A percentile compares a stretch with the other conserved stretches of the same genome.
Evolutionary conservation across 495 filamentous ascomycete species (phyloP).

Genomic region (Penicillium lividum): DNA sequence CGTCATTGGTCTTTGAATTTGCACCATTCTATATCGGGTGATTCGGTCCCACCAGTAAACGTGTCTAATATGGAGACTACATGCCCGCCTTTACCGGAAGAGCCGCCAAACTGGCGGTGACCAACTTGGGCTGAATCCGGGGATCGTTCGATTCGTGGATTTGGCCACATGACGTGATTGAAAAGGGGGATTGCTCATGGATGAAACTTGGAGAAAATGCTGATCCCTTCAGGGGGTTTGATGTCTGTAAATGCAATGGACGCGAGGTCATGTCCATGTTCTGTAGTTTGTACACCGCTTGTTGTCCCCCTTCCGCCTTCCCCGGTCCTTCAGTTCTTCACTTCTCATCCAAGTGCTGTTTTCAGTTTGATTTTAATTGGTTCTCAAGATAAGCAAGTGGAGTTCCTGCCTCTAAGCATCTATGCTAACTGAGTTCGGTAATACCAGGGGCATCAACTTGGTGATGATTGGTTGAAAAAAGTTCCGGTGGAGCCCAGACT

Average conservation of each 20-base stretch:
- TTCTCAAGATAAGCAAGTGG: constrained; percentile 34
- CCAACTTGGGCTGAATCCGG: constrained; percentile 5
- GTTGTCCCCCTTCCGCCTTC: not conserved
- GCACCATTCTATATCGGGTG: constrained; percentile 27
- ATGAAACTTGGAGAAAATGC: not conserved
- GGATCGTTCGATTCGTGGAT: not conserved
- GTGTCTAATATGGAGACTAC: not conserved
- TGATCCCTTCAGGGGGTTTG: not conserved
- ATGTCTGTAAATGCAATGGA: not conserved
- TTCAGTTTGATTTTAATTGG: constrained; percentile 18
- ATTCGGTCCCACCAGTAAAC: constrained; percentile 20
- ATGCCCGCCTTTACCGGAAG: not conserved
- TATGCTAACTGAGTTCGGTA: constrained; percentile 13
- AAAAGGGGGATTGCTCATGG: constrained; percentile 30
- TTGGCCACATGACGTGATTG: constrained; percentile 33
- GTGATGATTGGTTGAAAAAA: constrained; percentile 16
- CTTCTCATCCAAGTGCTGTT: not conserved
- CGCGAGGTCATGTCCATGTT: not conserved
- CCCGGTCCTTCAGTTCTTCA: not conserved
- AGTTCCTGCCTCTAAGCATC: constrained; percentile 12
- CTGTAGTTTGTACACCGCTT: not conserved
- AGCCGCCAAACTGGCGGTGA: constrained; percentile 6
- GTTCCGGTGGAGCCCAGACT: constrained; percentile 25
- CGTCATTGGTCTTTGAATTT: not conserved
- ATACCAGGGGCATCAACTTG: constrained; percentile 11